phyloP scores from a whole-genome alignment of 768 basidiomycete genomes.

The Suillus luteus region DNA sequence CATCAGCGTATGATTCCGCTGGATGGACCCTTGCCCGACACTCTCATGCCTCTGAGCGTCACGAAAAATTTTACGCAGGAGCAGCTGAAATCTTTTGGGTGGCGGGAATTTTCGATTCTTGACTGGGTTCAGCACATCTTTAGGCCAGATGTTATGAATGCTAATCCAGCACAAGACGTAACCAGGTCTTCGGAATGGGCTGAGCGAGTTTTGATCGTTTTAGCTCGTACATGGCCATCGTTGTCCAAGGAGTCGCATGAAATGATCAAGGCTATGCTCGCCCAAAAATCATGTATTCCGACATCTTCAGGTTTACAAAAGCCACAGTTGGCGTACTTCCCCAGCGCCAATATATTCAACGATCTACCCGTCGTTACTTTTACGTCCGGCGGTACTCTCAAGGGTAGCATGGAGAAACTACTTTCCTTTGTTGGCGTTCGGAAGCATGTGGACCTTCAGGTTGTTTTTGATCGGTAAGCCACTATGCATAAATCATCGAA shows the following conservation, averaged over 20 bases:
- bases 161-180: slow-evolving; percentile 59
- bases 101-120: slow-evolving; percentile 73
- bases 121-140: slow-evolving; percentile 78
- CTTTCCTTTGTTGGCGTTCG: slow-evolving; percentile 78
- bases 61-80: slow-evolving; percentile 59
- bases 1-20: slow-evolving; percentile 68
- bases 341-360: slow-evolving; percentile 84
- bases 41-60: slow-evolving; percentile 70
- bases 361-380: slow-evolving; percentile 82
- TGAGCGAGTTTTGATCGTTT: slow-evolving; percentile 69
- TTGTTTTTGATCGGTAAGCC: slow-evolving; percentile 83
- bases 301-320: slow-evolving; percentile 62
- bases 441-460: slow-evolving; percentile 88
- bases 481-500: neutral
- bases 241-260: slow-evolving; percentile 49
- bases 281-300: slow-evolving; percentile 50
- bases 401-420: slow-evolving; percentile 71
- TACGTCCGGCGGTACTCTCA: slow-evolving; percentile 62
- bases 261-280: slow-evolving; percentile 44
- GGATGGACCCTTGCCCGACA: slow-evolving; percentile 76
- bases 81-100: slow-evolving; percentile 65
- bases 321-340: slow-evolving; percentile 79
- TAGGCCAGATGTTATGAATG: slow-evolving; percentile 42
- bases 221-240: slow-evolving; percentile 75
- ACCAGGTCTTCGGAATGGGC: slow-evolving; percentile 70